Conservation (phyloP, 2,329 filamentous ascomycete species). For the Colletotrichum euphorbiae region DNA sequence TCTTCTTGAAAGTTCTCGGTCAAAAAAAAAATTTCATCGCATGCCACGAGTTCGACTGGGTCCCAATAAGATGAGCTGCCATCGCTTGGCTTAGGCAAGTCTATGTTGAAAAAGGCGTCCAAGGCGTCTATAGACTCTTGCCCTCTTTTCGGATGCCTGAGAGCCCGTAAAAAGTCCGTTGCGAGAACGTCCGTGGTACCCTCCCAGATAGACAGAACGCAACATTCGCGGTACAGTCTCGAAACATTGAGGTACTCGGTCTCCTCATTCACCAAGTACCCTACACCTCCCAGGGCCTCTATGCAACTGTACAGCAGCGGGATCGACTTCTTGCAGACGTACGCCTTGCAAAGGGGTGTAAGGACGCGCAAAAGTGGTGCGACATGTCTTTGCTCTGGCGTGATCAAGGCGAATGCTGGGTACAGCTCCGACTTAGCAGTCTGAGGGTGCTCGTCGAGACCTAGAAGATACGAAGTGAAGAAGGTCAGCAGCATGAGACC, state of each 20-base stretch:
- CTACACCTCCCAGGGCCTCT: conserved; percentile 74
- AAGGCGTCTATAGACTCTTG: conserved; percentile 55
- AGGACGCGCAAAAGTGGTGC: conserved; percentile 65
- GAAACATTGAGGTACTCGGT: conserved; percentile 72
- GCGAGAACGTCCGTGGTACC: conserved; percentile 79
- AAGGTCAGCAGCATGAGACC: conserved; percentile 67
- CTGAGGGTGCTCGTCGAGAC: conserved; percentile 60
- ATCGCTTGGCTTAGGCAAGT: not conserved
- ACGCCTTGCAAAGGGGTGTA: conserved; percentile 70
- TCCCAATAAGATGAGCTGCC: conserved; percentile 42
- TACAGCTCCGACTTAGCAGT: not conserved
- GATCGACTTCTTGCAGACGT: conserved; percentile 63
- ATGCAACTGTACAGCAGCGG: conserved; percentile 67
- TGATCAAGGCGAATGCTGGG: conserved; percentile 42
- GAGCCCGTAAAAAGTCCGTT: conserved; percentile 49
- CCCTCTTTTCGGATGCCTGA: conserved; percentile 57
- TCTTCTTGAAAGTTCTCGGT: conserved; percentile 49
- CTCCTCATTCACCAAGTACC: conserved; percentile 73
- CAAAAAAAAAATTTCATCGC: conserved; percentile 54
- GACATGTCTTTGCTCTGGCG: conserved; percentile 49
- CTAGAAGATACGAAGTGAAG: conserved; percentile 65
- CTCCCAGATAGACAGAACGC: conserved; percentile 76
- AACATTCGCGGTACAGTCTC: conserved; percentile 72
- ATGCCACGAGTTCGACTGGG: conserved; percentile 53
- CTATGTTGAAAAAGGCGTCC: conserved; percentile 51